Evolutionary conservation across 768 basidiomycete species (phyloP).

Genomic region (Auricularia sp.): DNA sequence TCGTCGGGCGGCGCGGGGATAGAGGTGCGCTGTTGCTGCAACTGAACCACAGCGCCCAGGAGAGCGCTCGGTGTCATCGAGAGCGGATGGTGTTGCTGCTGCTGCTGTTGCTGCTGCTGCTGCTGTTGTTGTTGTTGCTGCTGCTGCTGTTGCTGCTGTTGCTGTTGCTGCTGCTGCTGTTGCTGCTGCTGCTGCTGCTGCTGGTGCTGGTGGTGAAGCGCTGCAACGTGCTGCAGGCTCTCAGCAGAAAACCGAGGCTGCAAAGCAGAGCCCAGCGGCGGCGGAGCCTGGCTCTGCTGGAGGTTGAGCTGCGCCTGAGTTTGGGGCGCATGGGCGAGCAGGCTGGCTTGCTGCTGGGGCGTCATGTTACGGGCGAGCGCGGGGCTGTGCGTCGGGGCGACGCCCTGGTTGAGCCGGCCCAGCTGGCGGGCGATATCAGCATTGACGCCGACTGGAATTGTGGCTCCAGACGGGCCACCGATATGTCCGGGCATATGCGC

Average conservation of each 20-base stretch:
- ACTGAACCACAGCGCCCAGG: too few species aligned
- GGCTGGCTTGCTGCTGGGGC: background rate
- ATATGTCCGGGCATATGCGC: background rate
- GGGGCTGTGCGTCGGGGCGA: background rate
- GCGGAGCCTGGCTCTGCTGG: background rate
- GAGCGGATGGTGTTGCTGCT: background rate
- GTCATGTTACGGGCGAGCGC: background rate
- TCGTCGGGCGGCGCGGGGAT: too few species aligned
- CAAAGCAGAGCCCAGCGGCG: background rate
- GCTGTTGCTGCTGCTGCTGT: background rate
- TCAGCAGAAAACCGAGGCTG: background rate
- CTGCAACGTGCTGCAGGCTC: background rate
- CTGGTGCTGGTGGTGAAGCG: background rate
- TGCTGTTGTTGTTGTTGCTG: background rate
- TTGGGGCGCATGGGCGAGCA: background rate
- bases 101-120: conserved; percentile 1
- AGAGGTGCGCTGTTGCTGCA: too few species aligned
- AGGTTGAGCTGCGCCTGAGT: background rate
- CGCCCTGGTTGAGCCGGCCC: background rate
- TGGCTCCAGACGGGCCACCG: background rate
- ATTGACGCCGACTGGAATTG: background rate
- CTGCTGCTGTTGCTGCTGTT: background rate
- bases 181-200: background rate
- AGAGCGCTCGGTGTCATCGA: background rate
- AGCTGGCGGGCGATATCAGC: background rate